Evolutionary conservation across 345 rosid species (phyloP).

Genomic region (Arabis alpina): DNA sequence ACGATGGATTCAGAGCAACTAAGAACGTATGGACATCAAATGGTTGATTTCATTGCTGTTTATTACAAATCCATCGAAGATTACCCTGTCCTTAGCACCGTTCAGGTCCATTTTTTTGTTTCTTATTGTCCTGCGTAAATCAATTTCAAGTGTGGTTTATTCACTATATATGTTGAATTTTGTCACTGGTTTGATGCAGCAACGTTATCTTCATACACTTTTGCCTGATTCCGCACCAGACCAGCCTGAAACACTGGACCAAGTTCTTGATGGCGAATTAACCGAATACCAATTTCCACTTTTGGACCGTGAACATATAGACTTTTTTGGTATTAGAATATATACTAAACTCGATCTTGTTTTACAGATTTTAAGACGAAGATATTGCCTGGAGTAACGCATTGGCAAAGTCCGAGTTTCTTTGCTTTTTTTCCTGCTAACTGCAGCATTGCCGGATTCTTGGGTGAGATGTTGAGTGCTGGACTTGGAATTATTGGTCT

Average conservation of each 20-base stretch:
- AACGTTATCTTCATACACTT: conserved; percentile 73
- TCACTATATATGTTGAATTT: not conserved
- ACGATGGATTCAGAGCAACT: conserved; percentile 80
- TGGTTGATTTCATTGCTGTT: conserved; percentile 95
- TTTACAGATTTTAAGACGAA: conserved; percentile 65
- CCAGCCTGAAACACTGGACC: conserved; percentile 66
- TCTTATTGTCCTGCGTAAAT: no score
- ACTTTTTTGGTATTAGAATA: no score
- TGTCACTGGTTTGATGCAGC: conserved; percentile 52
- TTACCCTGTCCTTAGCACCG: conserved; percentile 91
- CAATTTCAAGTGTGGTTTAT: no score
- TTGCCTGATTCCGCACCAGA: conserved; percentile 83
- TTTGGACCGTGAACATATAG: no score
- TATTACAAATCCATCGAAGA: conserved; percentile 74
- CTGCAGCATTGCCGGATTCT: conserved; percentile 86
- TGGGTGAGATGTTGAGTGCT: conserved; percentile 97
- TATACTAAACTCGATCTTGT: not conserved
- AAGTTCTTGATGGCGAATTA: conserved; percentile 75
- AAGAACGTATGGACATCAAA: conserved; percentile 71
- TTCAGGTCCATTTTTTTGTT: no score
- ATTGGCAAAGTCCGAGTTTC: conserved; percentile 89
- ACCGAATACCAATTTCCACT: conserved; percentile 10
- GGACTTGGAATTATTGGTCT: conserved; percentile 84
- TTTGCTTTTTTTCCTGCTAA: conserved; percentile 90
- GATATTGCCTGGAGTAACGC: conserved; percentile 83